Percentiles rank a stretch among this genome's conserved stretches.
phyloP scores from a whole-genome alignment of 1,284 basidiomycete genomes.

The Phylloporus sp. region DNA sequence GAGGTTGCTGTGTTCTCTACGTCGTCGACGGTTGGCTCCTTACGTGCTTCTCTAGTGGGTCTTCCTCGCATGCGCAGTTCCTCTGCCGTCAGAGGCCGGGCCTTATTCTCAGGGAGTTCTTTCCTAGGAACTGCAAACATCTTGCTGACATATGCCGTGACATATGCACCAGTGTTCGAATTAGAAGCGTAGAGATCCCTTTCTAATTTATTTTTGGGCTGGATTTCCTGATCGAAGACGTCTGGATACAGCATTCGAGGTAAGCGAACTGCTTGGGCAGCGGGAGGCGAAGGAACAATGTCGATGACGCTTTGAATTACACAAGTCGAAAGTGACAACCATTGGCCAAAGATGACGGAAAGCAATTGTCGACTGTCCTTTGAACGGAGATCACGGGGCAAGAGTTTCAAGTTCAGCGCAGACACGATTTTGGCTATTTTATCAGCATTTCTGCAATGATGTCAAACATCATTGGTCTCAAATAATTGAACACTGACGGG shows the following conservation, averaged over 20 bases:
- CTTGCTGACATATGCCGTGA: constrained; percentile 95
- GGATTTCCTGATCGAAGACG: constrained; percentile 59
- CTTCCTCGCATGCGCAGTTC: constrained; percentile 82
- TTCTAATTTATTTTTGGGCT: constrained; percentile 84
- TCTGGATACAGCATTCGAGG: constrained; percentile 95
- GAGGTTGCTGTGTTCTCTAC: constrained; percentile 30
- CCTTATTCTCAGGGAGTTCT: constrained; percentile 88
- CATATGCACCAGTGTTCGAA: constrained; percentile 61
- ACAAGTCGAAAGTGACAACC: constrained; percentile 94
- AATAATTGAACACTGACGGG: constrained; percentile 67
- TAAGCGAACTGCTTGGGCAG: constrained; percentile 85
- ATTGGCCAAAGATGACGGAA: constrained; percentile 90
- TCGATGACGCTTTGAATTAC: constrained; percentile 94
- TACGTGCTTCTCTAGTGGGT: constrained; percentile 65
- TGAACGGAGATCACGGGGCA: constrained; percentile 88
- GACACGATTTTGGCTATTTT: constrained; percentile 91
- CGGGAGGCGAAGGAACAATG: constrained; percentile 86
- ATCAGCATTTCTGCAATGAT: constrained; percentile 76
- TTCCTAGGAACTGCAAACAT: constrained; percentile 92
- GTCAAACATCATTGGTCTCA: constrained; percentile 53
- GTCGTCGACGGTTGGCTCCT: constrained; percentile 43
- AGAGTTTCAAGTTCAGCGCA: constrained; percentile 85
- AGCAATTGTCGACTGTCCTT: constrained; percentile 90
- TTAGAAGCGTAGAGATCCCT: constrained; percentile 81
- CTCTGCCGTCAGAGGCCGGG: constrained; percentile 81